These are phyloP conservation scores for Colletotrichum kahawae DNA, from an alignment of 2,329 filamentous ascomycete genomes.

Conservation along the genomic window DNA sequence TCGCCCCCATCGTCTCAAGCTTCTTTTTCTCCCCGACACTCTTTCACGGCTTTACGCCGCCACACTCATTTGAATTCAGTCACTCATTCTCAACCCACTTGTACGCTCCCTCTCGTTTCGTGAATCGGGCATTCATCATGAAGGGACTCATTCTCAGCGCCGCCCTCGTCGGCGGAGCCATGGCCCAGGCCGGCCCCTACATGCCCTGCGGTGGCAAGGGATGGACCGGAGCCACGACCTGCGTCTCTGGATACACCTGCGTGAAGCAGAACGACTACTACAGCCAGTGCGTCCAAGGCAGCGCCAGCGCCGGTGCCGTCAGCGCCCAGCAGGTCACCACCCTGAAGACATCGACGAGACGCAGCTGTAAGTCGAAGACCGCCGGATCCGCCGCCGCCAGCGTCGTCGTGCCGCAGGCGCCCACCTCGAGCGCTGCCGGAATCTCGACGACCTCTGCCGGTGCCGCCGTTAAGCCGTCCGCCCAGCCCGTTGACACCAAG, in stretches of 20 bases:
- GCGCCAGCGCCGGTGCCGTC: background rate
- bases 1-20: background rate
- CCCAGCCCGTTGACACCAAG: slow-evolving; percentile 6
- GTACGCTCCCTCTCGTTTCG: background rate
- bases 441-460: background rate
- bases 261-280: slow-evolving; percentile 43
- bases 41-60: background rate
- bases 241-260: slow-evolving; percentile 47
- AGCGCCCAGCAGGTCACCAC: background rate
- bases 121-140: slow-evolving; percentile 16
- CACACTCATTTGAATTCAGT: background rate
- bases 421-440: background rate
- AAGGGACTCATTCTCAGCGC: slow-evolving; percentile 9
- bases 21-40: background rate
- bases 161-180: background rate
- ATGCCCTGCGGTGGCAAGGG: slow-evolving; percentile 46
- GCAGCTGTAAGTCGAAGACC: slow-evolving; percentile 9
- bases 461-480: background rate
- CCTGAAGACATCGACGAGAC: background rate
- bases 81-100: background rate
- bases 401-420: background rate
- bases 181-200: slow-evolving; percentile 27
- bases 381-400: background rate
- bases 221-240: slow-evolving; percentile 42
- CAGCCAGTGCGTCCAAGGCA: slow-evolving; percentile 41